Evolutionary conservation across 352 stramenopile genomes (phyloP).

Genomic region (Phytophthora parvispora): DNA sequence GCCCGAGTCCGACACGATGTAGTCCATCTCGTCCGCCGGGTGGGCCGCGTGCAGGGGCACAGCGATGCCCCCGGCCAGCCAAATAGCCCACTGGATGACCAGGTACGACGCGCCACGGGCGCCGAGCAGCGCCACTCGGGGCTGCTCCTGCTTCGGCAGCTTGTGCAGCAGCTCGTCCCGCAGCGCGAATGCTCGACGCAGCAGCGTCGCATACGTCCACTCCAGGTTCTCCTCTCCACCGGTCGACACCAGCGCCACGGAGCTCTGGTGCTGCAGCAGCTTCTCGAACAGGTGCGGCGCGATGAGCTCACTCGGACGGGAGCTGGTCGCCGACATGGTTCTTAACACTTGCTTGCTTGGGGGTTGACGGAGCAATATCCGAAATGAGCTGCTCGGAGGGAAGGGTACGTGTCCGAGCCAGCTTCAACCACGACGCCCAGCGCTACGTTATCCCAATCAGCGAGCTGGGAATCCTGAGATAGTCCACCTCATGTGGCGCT

Average conservation of each 20-base stretch:
- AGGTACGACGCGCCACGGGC: slow-evolving; percentile 64
- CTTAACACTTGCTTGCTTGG: neutral
- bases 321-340: slow-evolving; percentile 4
- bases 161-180: slow-evolving; percentile 35
- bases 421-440: neutral
- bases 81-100: slow-evolving; percentile 81
- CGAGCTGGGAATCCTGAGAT: neutral
- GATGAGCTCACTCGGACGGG: slow-evolving; percentile 11
- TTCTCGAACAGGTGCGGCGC: slow-evolving; percentile 41
- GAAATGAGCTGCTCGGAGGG: slow-evolving; percentile 8
- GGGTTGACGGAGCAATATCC: slow-evolving; percentile 3
- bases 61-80: slow-evolving; percentile 69
- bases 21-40: slow-evolving; percentile 73
- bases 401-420: neutral
- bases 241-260: slow-evolving; percentile 20
- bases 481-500: too few relatives aligned
- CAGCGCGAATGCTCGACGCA: slow-evolving; percentile 42
- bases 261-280: slow-evolving; percentile 33
- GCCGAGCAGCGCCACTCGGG: slow-evolving; percentile 55
- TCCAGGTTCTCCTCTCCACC: slow-evolving; percentile 8
- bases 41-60: slow-evolving; percentile 75
- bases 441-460: neutral
- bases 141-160: slow-evolving; percentile 24
- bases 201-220: slow-evolving; percentile 63
- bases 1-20: slow-evolving; percentile 74